Evolutionary conservation across 2,329 filamentous ascomycete species (phyloP).

Genomic region (Elsinoe fawcettii): DNA sequence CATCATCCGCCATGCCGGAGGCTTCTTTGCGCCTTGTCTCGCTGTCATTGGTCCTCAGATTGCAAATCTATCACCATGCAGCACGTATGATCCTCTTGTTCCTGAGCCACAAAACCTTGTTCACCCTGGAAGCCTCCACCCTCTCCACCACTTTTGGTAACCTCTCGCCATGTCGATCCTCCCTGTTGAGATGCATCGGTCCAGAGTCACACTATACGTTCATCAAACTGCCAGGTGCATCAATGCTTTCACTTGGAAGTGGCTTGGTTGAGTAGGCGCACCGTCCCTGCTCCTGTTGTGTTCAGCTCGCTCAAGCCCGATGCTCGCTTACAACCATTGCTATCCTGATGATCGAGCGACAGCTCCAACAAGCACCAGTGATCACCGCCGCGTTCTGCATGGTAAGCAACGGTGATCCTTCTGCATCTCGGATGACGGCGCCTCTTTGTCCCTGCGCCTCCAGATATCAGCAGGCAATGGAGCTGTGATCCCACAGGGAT

Average conservation of each 20-base stretch:
- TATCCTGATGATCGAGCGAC: neutral
- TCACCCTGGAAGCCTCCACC: neutral
- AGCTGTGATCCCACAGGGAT: neutral
- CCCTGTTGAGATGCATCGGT: constrained; percentile 7
- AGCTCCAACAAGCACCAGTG: neutral
- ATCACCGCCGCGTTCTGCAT: neutral
- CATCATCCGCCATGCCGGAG: constrained; percentile 6
- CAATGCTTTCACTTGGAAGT: neutral
- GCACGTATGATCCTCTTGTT: neutral
- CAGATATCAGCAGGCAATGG: neutral
- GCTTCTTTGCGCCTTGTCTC: neutral
- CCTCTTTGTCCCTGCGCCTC: neutral
- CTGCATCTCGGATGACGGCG: neutral
- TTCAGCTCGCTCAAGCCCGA: neutral
- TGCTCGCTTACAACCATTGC: neutral
- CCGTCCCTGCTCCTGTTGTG: neutral
- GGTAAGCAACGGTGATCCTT: neutral
- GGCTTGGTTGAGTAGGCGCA: neutral
- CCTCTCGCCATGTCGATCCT: constrained; percentile 1
- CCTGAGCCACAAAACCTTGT: constrained; percentile 7
- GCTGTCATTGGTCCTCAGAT: neutral
- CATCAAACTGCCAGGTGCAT: neutral
- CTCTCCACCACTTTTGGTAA: neutral
- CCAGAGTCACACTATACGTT: neutral
- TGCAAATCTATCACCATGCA: neutral